These are phyloP conservation scores for Aphanomyces astaci DNA, from an alignment of 352 stramenopile species.

Conservation along the genomic window DNA sequence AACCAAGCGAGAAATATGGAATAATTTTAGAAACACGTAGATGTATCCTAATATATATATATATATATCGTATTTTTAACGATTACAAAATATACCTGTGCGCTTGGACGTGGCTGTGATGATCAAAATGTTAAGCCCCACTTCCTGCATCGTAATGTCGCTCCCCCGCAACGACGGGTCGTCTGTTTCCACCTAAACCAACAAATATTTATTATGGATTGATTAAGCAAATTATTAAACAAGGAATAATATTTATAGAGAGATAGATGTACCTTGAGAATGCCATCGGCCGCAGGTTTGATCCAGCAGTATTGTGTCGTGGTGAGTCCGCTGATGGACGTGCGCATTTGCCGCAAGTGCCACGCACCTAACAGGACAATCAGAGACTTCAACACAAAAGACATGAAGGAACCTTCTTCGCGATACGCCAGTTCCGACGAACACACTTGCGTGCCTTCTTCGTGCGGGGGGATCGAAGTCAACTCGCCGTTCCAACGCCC, in stretches of 20 bases:
- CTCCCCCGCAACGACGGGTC: constrained; percentile 64
- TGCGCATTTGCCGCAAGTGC: constrained; percentile 78
- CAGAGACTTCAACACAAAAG: too few relatives aligned
- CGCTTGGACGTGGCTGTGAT: constrained; percentile 80
- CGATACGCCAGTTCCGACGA: constrained; percentile 79
- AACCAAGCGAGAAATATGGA: neutral
- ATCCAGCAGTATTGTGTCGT: constrained; percentile 83
- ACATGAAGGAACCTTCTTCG: constrained; percentile 51
- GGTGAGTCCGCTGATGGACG: constrained; percentile 77
- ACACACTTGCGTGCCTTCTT: constrained; percentile 79
- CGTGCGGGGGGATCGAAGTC: constrained; percentile 52
- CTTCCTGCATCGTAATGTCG: constrained; percentile 82
- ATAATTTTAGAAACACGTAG: too few relatives aligned
- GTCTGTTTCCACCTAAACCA: constrained; percentile 63
- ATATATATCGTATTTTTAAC: too few relatives aligned
- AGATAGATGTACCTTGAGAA: constrained; percentile 81
- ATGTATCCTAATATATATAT: too few relatives aligned
- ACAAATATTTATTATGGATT: too few relatives aligned
- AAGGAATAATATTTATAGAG: too few relatives aligned
- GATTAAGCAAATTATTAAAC: too few relatives aligned
- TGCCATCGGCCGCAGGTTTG: constrained; percentile 76
- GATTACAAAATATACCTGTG: too few relatives aligned
- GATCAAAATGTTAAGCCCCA: constrained; percentile 73
- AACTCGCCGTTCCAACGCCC: constrained; percentile 82
- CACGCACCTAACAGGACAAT: too few relatives aligned